Conservation (phyloP, 2,329 filamentous ascomycete species). For the Colletotrichum sp. region DNA sequence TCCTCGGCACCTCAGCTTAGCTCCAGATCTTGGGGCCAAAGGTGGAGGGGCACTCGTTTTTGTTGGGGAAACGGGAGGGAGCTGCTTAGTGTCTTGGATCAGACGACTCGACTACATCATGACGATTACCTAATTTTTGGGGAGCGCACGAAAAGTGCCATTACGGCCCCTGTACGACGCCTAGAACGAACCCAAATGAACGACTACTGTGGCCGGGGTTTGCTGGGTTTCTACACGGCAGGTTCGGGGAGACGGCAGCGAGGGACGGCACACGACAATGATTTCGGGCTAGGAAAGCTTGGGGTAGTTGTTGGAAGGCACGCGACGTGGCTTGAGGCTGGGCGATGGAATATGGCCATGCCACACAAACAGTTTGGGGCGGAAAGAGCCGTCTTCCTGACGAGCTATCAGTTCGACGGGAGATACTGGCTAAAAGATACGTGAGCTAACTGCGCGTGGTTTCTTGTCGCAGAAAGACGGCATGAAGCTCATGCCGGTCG, state of each 20-base stretch:
- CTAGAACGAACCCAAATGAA: neutral
- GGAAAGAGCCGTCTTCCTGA: neutral
- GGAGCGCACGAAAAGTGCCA: neutral
- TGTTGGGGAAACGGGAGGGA: slow-evolving; percentile 10
- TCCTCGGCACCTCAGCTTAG: neutral
- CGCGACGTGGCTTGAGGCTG: neutral
- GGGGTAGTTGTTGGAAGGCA: neutral
- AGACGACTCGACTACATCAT: neutral
- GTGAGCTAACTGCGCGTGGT: neutral
- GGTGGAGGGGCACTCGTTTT: neutral
- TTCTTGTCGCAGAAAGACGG: neutral
- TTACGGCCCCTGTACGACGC: neutral
- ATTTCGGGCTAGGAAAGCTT: neutral
- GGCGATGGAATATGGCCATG: neutral
- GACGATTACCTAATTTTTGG: neutral
- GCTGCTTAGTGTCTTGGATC: neutral
- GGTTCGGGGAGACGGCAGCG: neutral
- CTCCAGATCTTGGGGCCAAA: neutral
- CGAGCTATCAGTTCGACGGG: neutral
- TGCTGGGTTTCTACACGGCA: neutral
- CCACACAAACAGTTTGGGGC: neutral
- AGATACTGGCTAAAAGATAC: neutral
- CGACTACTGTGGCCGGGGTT: neutral
- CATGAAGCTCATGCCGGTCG: neutral
- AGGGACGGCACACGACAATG: neutral